Evolutionary conservation across 2,329 filamentous ascomycete species (phyloP).

Genomic region (Didymella pomorum): DNA sequence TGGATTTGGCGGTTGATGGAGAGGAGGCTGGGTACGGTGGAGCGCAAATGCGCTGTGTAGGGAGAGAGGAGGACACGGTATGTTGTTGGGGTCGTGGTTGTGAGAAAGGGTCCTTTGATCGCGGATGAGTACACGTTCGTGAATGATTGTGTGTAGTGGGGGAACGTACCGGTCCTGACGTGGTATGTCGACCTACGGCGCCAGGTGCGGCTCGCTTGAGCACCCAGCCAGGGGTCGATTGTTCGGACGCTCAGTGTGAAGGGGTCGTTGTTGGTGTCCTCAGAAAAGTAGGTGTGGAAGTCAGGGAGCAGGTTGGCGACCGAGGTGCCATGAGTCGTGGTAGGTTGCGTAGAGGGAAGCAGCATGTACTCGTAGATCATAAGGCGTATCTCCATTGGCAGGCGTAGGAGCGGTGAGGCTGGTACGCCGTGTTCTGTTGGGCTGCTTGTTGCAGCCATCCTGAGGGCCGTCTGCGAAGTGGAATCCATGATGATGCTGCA

Average conservation of each 20-base stretch:
- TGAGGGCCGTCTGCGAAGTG: constrained; percentile 5
- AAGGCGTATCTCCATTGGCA: constrained; percentile 57
- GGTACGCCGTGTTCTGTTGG: constrained; percentile 11
- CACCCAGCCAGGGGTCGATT: constrained; percentile 51
- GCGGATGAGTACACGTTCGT: constrained; percentile 27
- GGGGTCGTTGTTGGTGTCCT: constrained; percentile 40
- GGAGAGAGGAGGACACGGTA: constrained; percentile 60
- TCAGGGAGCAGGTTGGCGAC: constrained; percentile 49
- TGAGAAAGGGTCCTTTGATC: constrained; percentile 52
- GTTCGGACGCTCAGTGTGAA: constrained; percentile 55
- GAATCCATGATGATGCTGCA: constrained; percentile 5
- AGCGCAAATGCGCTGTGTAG: constrained; percentile 58
- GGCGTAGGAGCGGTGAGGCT: constrained; percentile 51
- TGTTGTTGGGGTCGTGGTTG: constrained; percentile 61
- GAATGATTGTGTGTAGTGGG: constrained; percentile 4
- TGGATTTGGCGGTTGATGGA: constrained; percentile 53
- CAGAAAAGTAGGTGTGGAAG: constrained; percentile 54
- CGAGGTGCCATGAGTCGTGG: constrained; percentile 38
- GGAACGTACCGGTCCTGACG: constrained; percentile 42
- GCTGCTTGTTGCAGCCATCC: constrained; percentile 8
- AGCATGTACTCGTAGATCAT: constrained; percentile 57
- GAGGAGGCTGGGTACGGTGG: constrained; percentile 43
- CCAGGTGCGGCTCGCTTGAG: constrained; percentile 37
- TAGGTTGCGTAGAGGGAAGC: constrained; percentile 48
- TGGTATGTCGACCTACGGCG: constrained; percentile 51